These are phyloP conservation scores for Ceratocystis albifundus DNA, from an alignment of 2,329 filamentous ascomycete species.

Conservation along the genomic window DNA sequence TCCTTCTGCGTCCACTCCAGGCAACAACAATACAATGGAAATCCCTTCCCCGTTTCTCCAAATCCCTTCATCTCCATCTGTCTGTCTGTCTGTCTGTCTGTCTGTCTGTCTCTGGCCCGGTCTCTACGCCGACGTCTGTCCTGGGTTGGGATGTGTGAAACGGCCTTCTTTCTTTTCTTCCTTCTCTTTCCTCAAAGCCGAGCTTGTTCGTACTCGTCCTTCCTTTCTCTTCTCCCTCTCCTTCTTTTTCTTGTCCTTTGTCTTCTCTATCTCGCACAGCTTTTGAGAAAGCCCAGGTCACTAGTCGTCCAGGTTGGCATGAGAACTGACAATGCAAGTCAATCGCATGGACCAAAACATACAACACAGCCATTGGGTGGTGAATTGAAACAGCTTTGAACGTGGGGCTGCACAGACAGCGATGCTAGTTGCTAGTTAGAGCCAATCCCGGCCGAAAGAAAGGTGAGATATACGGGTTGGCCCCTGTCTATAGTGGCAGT, in stretches of 20 bases:
- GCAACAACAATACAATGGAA: not conserved
- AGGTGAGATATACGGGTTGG: not conserved
- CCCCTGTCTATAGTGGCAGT: conserved; percentile 5
- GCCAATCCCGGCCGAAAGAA: conserved; percentile 12
- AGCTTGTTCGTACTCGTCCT: not conserved
- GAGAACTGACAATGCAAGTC: conserved; percentile 14
- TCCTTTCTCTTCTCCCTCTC: not conserved
- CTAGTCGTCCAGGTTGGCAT: not conserved
- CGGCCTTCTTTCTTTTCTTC: not conserved
- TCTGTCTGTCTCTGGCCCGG: not conserved
- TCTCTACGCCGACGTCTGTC: not conserved
- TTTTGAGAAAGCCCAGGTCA: not conserved
- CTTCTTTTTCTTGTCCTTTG: not conserved
- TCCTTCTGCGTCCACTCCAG: too few relatives aligned
- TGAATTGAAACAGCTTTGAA: conserved; percentile 11
- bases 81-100: too few relatives aligned
- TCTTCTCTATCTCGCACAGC: not conserved
- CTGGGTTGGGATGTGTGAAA: not conserved
- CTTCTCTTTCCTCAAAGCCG: conserved; percentile 9
- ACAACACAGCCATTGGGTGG: conserved; percentile 6
- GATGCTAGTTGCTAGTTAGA: conserved; percentile 6
- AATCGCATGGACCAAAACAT: conserved; percentile 9
- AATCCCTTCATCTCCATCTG: too few relatives aligned
- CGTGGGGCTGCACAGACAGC: conserved; percentile 10
- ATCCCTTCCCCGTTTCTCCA: not conserved